Evolutionary conservation across 805 yeast species (phyloP), one percentile per base, ranked within the genome.

Genomic region (Hanseniaspora valbyensis): DNA sequence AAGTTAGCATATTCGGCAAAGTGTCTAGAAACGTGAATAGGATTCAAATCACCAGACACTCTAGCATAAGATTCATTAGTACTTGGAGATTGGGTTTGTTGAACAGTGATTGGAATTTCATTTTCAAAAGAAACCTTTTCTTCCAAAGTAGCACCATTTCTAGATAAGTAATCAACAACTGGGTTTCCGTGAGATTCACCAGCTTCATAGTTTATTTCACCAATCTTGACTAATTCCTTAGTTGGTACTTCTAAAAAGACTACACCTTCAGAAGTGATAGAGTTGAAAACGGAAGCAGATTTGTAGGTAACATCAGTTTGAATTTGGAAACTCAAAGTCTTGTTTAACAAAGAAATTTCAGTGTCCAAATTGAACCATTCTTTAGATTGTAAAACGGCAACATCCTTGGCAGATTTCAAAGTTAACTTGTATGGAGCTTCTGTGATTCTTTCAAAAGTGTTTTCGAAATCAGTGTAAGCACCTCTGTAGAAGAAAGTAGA

Each of bases 401-500:
- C 81, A 63, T 92, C 97, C 73, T 86, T 88, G 42, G 85, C 73
- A 44, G 90, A 69, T 55, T 74, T 73, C 63, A 92, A 72, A 33
- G 75, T 65, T 54, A 92, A 72, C 70, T 89, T 83, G 62, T 81
- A 84, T 52, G 96, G 95, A 54, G 87, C 80, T 70, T 92, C 97
- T 52, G 78, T 72, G 55, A 77, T 78, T 69, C 85, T 84, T 69
- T 85, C 82, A 80, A 92, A 92, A 39, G 97, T 87, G 73, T 88
- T 87, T 65, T 81, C 84, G 65, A 76, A 92, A 69, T 92, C 98
- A 32, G 63, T 63, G 74, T 90, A 92, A 51, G 73, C 73, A 58
- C 99, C 99, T 67, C 99, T 79, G 81, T 90, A 92, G 71, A 92
- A 84, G 81, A 92, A 92, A 58, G 89, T 83, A 42, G 97, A 88